phyloP scores from a whole-genome alignment of 441 rosid genomes.

The Populus hybrid region DNA sequence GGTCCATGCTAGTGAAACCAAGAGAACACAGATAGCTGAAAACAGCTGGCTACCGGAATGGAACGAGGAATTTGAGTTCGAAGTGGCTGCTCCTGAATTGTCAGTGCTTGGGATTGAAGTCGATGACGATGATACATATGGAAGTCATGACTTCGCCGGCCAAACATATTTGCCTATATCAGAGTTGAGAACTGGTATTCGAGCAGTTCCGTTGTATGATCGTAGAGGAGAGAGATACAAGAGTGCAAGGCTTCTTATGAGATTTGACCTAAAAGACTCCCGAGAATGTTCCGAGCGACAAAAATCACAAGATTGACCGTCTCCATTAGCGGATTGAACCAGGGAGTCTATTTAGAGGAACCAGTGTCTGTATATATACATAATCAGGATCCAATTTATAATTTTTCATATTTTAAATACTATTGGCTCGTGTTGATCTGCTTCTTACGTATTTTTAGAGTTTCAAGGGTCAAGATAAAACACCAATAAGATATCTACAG shows the following conservation, averaged over 20 bases:
- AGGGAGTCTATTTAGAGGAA: no score
- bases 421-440: no score
- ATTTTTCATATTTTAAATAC: no score
- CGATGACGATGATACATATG: constrained; percentile 48
- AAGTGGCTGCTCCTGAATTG: constrained; percentile 55
- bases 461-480: no score
- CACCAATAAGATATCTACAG: no score
- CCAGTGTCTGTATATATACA: no score
- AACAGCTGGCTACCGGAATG: constrained; percentile 76
- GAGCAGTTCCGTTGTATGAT: constrained; percentile 55
- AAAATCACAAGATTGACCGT: no score
- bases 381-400: no score
- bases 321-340: no score
- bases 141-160: constrained; percentile 65
- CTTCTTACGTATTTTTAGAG: no score
- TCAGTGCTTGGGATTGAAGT: constrained; percentile 59
- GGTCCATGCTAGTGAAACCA: constrained; percentile 40
- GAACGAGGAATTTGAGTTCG: constrained; percentile 61
- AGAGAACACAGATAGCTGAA: background rate
- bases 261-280: constrained; percentile 23
- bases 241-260: constrained; percentile 56
- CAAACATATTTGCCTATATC: constrained; percentile 70
- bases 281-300: background rate
- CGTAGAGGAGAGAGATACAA: constrained; percentile 39
- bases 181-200: constrained; percentile 60